Base-by-base conservation (phyloP, 371 early-diverging fungal species). In the Syncephalis plumigaleata region DNA sequence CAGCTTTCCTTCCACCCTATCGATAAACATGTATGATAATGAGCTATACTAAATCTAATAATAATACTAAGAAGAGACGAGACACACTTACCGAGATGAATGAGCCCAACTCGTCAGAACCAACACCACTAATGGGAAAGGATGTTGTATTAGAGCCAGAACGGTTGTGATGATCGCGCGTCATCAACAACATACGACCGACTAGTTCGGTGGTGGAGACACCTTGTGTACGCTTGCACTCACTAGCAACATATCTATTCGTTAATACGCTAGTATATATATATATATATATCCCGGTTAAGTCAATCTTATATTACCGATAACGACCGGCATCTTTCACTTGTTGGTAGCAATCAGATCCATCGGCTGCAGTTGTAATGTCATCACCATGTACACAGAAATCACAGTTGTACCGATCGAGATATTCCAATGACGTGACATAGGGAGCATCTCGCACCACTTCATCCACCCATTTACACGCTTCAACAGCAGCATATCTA, bases 321-420 rank as follows among this genome's bases (percentile, higher is more conserved):
- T 92, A 93, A 22, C 88, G 66, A n/a, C 90, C 89, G 36, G 94
- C 94, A 50, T 82, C 84, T 64, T 94, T 97, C 46, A 90, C 91
- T 9, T 74, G 76, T 64, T 79, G 79, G 58, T 97, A 97, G 62
- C 91, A 91, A 66, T 97, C 97, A 5, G 85, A 79, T 4, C 94
- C 94, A 60, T 93, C 91, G 9, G 88, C 87, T 62, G 82, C 70
- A 8, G 91, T 88, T 27, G 92, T 90, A 51, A 90, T 85, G 63
- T 95, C 97, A 53, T 95, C 92, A 17, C 95, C 94, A 52, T 96
- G 97, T 1, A 91, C 91, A 55, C 89, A 88, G 56, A 84, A 87
- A 65, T 90, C 91, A 54, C 85, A 81, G 52, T 86, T 59, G 68
- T 86, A 81, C 52, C 77, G 56, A 59, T 85, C 82, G 53, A 94